Percentiles rank a stretch among this genome's conserved stretches.
Conservation (phyloP, 768 basidiomycete genomes). For the Coprinopsis cinerea region DNA sequence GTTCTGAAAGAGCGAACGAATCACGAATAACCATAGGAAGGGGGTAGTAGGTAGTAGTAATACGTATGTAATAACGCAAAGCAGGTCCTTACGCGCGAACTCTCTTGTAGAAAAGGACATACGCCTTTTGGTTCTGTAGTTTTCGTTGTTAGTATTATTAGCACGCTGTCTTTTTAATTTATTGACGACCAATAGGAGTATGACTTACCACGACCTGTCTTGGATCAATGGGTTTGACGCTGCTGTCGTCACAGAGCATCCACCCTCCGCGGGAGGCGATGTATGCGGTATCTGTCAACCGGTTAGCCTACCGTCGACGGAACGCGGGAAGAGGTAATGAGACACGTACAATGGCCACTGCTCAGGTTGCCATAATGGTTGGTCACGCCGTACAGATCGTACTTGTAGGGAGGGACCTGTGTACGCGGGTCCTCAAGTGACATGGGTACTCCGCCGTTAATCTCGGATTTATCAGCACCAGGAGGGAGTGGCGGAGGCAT, state of each 20-base stretch:
- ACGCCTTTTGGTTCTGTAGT: slow-evolving; percentile 52
- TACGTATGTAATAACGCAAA: too few species aligned
- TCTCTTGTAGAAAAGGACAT: slow-evolving; percentile 79
- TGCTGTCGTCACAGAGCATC: slow-evolving; percentile 93
- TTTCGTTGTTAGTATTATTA: slow-evolving; percentile 11
- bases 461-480: slow-evolving; percentile 47
- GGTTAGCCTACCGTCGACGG: background rate
- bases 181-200: too few species aligned
- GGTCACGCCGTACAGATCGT: slow-evolving; percentile 92
- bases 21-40: too few species aligned
- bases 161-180: background rate
- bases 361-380: slow-evolving; percentile 94
- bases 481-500: slow-evolving; percentile 78
- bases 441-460: slow-evolving; percentile 36
- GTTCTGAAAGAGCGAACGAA: too few species aligned
- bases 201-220: slow-evolving; percentile 77
- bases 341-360: slow-evolving; percentile 87
- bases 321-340: background rate
- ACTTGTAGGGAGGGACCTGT: slow-evolving; percentile 84
- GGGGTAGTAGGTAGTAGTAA: slow-evolving; percentile 12
- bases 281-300: slow-evolving; percentile 77
- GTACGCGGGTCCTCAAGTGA: slow-evolving; percentile 67
- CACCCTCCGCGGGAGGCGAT: slow-evolving; percentile 84
- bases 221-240: slow-evolving; percentile 63
- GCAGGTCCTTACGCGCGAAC: slow-evolving; percentile 36